Base-by-base conservation (phyloP, 129 eudicot species). In the Centaurea solstitialis region DNA sequence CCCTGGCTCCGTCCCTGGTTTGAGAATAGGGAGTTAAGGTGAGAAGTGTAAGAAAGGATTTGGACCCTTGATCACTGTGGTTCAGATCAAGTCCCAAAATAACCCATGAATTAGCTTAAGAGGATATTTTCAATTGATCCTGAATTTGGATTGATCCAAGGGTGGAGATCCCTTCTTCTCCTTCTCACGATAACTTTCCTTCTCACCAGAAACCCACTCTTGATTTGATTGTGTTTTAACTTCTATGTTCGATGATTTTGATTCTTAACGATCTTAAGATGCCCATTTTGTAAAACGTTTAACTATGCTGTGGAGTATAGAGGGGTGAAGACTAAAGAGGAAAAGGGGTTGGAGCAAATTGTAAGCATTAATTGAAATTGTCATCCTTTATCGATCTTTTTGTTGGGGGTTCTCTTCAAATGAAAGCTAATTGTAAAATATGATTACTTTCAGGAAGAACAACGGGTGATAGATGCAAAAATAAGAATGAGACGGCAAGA, bases 231-330 rank as follows among this genome's bases (percentile, higher is more conserved):
- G 22, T 45, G 69, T 8, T 37, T 28, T 9, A 43, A 8, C 9
- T 69, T 50, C 67, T 61, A 24, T 53, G 18, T 24, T 47, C 11
- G 13, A 40, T 38, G 41, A 47, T 67, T 38, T 75, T 59, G 23
- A 77, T 79, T 76, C 87, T 86, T 91, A 80, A 90, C 87, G 38
- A 12, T 78, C 12, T 64, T 66, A 62, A 93, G 98, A 74, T 93
- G 98, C 50, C 98, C 98, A 10, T 93, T 91, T 82, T 93, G 98
- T 78, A 93, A 93, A 84, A 93, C 91, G 20, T 86, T 87, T 11
- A 91, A 88, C 65, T 93, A 91, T 76, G 98, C 98, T 3, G 98
- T 93, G 78, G 98, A 93, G 85, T 93, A 93, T 79, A 87, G 97
- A 68, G 98, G 98, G 21, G 89, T 83, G 57, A 93, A 91, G 79